phyloP scores from a whole-genome alignment of 352 stramenopile genomes.

The Pythium coloratum region DNA sequence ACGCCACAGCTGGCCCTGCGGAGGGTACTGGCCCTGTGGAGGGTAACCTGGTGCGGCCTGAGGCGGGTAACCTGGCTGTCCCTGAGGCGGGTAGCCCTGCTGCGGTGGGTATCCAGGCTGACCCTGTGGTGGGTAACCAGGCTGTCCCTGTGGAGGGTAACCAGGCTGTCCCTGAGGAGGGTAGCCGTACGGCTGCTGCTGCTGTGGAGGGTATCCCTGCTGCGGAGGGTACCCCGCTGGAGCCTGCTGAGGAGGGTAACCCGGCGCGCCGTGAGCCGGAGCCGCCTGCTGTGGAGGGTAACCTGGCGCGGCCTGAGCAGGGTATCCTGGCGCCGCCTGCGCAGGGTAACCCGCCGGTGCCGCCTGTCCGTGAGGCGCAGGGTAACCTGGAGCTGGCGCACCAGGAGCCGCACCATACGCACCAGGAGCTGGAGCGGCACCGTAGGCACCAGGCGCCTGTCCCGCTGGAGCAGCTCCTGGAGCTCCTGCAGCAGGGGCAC shows the following conservation, averaged over 20 bases:
- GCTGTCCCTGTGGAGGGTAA: constrained; percentile 9
- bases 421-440: neutral
- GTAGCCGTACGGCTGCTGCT: neutral
- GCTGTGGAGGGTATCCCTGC: constrained; percentile 10
- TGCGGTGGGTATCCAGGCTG: neutral
- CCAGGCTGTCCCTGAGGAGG: constrained; percentile 23
- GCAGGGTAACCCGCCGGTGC: constrained; percentile 9
- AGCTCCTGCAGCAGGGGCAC: neutral
- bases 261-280: constrained; percentile 17
- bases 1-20: constrained; percentile 13
- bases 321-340: constrained; percentile 25
- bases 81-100: constrained; percentile 10
- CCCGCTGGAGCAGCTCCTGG: neutral
- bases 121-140: constrained; percentile 11
- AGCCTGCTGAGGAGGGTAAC: constrained; percentile 34
- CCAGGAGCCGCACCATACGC: neutral
- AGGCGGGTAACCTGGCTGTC: constrained; percentile 20
- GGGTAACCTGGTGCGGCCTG: constrained; percentile 30
- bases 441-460: constrained; percentile 10
- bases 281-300: constrained; percentile 29
- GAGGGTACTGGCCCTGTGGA: constrained; percentile 23
- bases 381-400: constrained; percentile 21
- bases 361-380: neutral
- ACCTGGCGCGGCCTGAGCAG: constrained; percentile 15
- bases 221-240: constrained; percentile 21